Evolutionary conservation across 441 rosid genomes (phyloP).

Genomic region (Pelargonium australe): DNA sequence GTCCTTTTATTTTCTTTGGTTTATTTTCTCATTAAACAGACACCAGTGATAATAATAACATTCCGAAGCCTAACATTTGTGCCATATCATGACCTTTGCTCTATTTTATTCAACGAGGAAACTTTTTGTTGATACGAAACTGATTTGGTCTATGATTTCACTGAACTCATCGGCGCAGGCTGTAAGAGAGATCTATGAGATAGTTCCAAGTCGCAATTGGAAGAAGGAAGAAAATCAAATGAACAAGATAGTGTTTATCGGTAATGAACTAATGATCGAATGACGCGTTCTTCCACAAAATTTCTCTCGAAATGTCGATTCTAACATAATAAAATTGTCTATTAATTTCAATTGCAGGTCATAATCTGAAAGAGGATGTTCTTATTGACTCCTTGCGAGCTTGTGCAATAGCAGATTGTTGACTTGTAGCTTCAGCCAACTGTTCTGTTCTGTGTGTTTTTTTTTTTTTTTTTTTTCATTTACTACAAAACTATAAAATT

Average conservation of each 20-base stretch:
- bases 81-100: neutral
- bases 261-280: conserved; percentile 27
- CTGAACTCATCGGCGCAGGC: conserved; percentile 43
- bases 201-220: conserved; percentile 81
- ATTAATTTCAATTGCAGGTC: conserved; percentile 38
- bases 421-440: neutral
- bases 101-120: neutral
- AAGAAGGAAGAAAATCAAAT: conserved; percentile 42
- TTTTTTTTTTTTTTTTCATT: too few relatives aligned
- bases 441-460: too few relatives aligned
- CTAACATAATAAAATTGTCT: conserved; percentile 8
- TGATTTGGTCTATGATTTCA: conserved; percentile 7
- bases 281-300: neutral
- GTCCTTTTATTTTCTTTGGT: too few relatives aligned
- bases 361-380: conserved; percentile 45
- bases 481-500: too few relatives aligned
- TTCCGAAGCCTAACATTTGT: too few relatives aligned
- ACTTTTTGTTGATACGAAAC: neutral
- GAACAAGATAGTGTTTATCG: conserved; percentile 82
- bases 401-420: conserved; percentile 27
- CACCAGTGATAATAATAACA: neutral
- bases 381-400: conserved; percentile 39
- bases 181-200: conserved; percentile 89
- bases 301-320: neutral
- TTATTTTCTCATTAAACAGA: neutral